These are phyloP conservation scores for Cinnamomum micranthum DNA, from an alignment of 164 flowering plant species.

Conservation along the genomic window DNA sequence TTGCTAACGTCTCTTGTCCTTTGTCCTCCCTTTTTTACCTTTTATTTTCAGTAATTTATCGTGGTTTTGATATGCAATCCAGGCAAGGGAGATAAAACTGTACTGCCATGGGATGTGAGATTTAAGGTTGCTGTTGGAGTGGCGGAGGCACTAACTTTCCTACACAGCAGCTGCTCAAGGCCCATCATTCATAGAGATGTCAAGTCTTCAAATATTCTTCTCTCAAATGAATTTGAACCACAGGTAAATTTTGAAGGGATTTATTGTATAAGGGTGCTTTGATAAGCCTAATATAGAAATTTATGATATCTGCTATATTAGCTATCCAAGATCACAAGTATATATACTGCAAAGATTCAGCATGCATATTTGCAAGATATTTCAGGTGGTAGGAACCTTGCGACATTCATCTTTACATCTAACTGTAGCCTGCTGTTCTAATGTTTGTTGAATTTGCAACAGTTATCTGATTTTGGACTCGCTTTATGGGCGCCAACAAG, in stretches of 20 bases:
- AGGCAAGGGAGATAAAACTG: constrained; percentile 31
- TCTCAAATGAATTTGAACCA: constrained; percentile 59
- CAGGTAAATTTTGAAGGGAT: constrained; percentile 42
- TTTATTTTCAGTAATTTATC: background rate
- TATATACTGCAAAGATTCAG: too few species aligned
- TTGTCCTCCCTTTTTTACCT: background rate
- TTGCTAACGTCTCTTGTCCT: background rate
- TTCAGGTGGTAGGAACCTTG: background rate
- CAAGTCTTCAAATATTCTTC: constrained; percentile 92
- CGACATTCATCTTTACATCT: background rate
- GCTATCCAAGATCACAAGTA: too few species aligned
- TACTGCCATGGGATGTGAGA: constrained; percentile 71
- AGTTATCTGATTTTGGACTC: constrained; percentile 98
- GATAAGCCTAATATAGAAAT: background rate
- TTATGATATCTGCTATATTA: background rate
- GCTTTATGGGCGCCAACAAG: constrained; percentile 80
- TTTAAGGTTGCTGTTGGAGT: constrained; percentile 60
- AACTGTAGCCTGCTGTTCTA: background rate
- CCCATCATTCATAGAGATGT: constrained; percentile 89
- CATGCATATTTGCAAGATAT: too few species aligned
- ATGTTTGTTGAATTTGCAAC: constrained; percentile 3
- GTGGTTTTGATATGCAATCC: background rate
- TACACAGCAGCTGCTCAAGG: constrained; percentile 53
- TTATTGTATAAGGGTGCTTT: background rate
- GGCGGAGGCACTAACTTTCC: constrained; percentile 75